A percentile compares a stretch with the other conserved stretches of the same genome.
Conservation (phyloP, 495 filamentous ascomycete species). For the Sabuloglossum arenarium region DNA sequence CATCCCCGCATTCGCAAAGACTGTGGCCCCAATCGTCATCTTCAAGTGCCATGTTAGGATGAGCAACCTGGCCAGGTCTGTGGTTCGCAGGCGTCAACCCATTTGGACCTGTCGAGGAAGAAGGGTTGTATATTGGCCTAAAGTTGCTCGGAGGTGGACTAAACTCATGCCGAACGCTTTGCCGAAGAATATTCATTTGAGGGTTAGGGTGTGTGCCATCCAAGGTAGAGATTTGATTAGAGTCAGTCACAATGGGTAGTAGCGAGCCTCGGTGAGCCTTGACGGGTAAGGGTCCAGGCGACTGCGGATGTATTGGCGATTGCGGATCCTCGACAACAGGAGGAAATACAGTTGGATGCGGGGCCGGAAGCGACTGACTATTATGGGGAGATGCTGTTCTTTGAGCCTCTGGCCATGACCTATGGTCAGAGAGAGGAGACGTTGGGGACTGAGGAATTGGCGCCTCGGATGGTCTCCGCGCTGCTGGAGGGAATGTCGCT, state of each 20-base stretch:
- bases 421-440: neutral
- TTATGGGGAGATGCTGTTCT: neutral
- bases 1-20: constrained; percentile 6
- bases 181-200: neutral
- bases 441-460: constrained; percentile 6
- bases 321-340: neutral
- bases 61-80: constrained; percentile 16
- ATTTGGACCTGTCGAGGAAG: constrained; percentile 13
- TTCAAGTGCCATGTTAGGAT: constrained; percentile 14
- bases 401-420: neutral
- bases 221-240: neutral
- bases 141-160: constrained; percentile 7
- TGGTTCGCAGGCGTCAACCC: constrained; percentile 10
- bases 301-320: neutral
- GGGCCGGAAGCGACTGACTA: neutral
- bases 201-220: neutral
- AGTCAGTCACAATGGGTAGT: neutral
- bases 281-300: neutral
- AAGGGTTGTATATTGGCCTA: constrained; percentile 5
- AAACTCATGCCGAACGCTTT: neutral
- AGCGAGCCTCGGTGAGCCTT: neutral
- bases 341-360: neutral
- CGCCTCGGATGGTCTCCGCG: neutral
- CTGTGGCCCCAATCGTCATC: neutral
- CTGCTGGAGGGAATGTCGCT: neutral